These are phyloP conservation scores for Pezicula rhizophila DNA, from an alignment of 2,329 filamentous ascomycete species.

Conservation along the genomic window DNA sequence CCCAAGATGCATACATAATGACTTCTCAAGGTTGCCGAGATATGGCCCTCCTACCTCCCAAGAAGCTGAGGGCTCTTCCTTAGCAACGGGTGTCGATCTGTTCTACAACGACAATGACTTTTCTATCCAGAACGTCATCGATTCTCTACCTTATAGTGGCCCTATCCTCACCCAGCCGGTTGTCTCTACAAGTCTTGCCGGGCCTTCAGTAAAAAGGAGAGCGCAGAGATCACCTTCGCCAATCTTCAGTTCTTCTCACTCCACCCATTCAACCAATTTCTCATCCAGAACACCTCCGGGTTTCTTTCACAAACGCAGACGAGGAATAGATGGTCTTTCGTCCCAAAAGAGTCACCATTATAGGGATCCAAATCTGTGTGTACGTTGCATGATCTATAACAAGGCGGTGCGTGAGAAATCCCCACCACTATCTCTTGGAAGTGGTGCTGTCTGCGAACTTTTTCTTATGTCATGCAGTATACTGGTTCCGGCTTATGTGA, in stretches of 20 bases:
- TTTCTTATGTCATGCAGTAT: not conserved
- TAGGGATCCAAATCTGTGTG: not conserved
- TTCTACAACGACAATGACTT: not conserved
- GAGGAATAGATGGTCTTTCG: not conserved
- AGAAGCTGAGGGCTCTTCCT: not conserved
- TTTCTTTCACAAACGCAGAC: not conserved
- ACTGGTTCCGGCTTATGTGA: conserved; percentile 9
- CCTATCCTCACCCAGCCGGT: not conserved
- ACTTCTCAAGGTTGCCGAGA: not conserved
- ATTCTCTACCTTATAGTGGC: not conserved
- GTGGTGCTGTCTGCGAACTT: too few relatives aligned
- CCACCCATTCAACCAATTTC: not conserved
- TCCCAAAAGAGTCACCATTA: not conserved
- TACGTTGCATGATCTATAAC: not conserved
- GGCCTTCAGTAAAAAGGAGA: not conserved
- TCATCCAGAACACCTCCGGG: not conserved
- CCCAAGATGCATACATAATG: not conserved
- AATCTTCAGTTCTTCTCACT: not conserved
- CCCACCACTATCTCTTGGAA: too few relatives aligned
- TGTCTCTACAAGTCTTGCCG: not conserved
- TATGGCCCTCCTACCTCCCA: not conserved
- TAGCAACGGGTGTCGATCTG: not conserved
- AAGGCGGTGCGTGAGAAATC: not conserved
- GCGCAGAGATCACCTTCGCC: not conserved
- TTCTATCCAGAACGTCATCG: not conserved